Evolutionary conservation across 306 rosid species (phyloP).

Genomic region (Prunus padus): DNA sequence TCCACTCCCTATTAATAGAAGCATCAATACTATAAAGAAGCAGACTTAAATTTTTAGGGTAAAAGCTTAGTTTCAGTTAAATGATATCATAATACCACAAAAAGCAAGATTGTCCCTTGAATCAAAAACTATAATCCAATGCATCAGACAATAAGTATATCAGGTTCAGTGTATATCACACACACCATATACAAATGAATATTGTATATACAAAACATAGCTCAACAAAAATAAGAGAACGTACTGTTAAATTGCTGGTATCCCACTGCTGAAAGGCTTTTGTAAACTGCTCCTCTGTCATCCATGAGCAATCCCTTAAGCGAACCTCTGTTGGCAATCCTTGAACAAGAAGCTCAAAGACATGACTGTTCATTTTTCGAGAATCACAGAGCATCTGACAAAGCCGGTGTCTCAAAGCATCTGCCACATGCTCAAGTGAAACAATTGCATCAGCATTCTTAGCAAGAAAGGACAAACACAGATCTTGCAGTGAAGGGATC

Average conservation of each 20-base stretch:
- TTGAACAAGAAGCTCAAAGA: constrained; percentile 50
- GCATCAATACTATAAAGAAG: background rate
- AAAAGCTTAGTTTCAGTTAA: background rate
- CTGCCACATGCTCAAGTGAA: constrained; percentile 66
- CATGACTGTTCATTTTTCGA: constrained; percentile 44
- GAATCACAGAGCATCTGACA: constrained; percentile 68
- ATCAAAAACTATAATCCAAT: background rate
- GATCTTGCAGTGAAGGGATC: constrained; percentile 60
- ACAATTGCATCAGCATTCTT: constrained; percentile 57
- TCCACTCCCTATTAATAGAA: background rate
- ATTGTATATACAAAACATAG: background rate
- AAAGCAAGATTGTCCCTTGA: background rate
- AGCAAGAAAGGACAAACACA: constrained; percentile 49
- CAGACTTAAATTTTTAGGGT: background rate
- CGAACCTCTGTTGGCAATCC: constrained; percentile 75
- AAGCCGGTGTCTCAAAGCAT: constrained; percentile 56
- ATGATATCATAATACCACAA: background rate
- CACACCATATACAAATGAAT: background rate
- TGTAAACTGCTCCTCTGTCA: constrained; percentile 63
- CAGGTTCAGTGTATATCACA: background rate
- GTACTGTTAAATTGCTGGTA: constrained; percentile 53
- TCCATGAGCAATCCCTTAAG: constrained; percentile 76
- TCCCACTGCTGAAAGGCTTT: constrained; percentile 44
- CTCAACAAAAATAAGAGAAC: constrained; percentile 9
- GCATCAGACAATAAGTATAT: background rate